phyloP scores from a whole-genome alignment of 805 yeast species.

The Starmerella asiatica region DNA sequence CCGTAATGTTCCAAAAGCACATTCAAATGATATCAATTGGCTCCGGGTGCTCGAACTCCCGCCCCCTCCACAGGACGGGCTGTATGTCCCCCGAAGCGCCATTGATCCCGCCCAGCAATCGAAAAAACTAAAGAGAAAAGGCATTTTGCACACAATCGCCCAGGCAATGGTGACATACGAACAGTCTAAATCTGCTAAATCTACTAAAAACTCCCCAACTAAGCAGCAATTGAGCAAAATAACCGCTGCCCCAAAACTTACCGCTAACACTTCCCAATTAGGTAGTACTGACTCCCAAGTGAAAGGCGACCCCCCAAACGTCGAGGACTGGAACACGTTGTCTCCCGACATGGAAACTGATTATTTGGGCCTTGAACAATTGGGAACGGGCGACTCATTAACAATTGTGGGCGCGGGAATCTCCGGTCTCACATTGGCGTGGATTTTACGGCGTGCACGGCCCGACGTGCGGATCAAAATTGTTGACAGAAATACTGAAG shows the following conservation, averaged over 20 bases:
- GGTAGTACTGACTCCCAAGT: neutral
- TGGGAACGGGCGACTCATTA: slow-evolving; percentile 31
- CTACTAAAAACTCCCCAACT: no score
- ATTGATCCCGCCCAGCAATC: neutral
- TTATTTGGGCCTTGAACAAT: slow-evolving; percentile 22
- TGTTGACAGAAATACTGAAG: slow-evolving; percentile 39
- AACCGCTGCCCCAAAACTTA: no score
- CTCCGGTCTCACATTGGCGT: slow-evolving; percentile 52
- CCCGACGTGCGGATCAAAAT: slow-evolving; percentile 61
- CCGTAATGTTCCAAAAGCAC: slow-evolving; percentile 16
- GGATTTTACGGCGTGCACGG: slow-evolving; percentile 43
- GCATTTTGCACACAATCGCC: slow-evolving; percentile 12
- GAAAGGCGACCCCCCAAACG: neutral
- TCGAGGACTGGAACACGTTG: slow-evolving; percentile 21
- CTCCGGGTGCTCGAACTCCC: slow-evolving; percentile 15
- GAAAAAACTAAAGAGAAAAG: slow-evolving; percentile 5
- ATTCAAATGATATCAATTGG: slow-evolving; percentile 16
- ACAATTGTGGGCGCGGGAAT: slow-evolving; percentile 82
- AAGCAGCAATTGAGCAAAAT: no score
- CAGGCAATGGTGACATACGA: slow-evolving; percentile 15
- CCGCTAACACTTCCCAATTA: no score
- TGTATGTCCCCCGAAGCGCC: slow-evolving; percentile 11
- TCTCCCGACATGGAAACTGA: slow-evolving; percentile 23
- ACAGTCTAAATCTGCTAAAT: no score
- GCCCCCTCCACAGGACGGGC: slow-evolving; percentile 21